Conservation (phyloP, 192 early-diverging fungal genomes). For the Umbelopsis sp. region DNA sequence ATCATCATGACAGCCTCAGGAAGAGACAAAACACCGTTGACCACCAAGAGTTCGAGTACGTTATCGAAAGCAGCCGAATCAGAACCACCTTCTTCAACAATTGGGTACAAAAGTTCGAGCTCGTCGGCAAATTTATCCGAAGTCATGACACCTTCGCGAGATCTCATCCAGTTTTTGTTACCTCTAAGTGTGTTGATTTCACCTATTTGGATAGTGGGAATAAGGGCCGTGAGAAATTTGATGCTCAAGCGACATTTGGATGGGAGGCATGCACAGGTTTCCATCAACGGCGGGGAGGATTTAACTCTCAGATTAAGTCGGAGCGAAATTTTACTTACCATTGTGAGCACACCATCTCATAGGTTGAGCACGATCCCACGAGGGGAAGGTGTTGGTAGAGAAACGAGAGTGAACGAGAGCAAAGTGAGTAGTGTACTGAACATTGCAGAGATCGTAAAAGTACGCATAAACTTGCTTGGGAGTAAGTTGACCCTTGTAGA, state of each 20-base stretch:
- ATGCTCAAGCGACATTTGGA: no score
- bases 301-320: no score
- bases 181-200: constrained; percentile 99
- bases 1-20: constrained; percentile 99
- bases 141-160: constrained; percentile 92
- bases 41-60: constrained; percentile 91
- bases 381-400: constrained; percentile 99
- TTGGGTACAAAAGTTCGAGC: constrained; percentile 84
- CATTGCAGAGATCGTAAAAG: constrained; percentile 87
- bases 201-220: constrained; percentile 51
- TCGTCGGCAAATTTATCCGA: constrained; percentile 79
- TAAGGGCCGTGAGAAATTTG: background rate
- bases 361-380: constrained; percentile 98
- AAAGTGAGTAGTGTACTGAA: constrained; percentile 87
- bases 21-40: constrained; percentile 86
- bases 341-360: constrained; percentile 99
- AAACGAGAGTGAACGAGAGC: constrained; percentile 97
- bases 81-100: constrained; percentile 93
- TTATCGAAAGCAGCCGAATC: constrained; percentile 98
- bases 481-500: constrained; percentile 97
- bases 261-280: no score
- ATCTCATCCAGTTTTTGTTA: constrained; percentile 99
- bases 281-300: no score
- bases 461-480: constrained; percentile 94
- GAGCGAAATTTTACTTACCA: constrained; percentile 52